Percentiles rank a stretch among this genome's conserved stretches.
These are phyloP conservation scores for Symbiodinium pilosum DNA, from an alignment of 73 alveolate genomes.

Conservation along the genomic window DNA sequence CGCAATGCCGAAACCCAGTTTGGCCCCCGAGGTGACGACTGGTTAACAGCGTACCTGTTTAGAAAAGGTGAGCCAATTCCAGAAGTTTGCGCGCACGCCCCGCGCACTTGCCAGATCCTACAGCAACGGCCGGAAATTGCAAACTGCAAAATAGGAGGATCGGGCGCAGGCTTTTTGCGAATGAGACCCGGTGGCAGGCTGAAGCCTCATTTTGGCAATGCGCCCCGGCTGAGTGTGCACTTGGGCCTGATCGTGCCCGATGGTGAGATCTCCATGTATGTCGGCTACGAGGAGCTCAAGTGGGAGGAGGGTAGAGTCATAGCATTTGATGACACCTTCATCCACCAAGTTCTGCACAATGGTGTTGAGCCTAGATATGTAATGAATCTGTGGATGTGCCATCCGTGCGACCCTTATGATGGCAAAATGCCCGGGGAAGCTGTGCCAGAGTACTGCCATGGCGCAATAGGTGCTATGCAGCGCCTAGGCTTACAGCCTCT, in stretches of 20 bases:
- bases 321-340: slow-evolving; percentile 96
- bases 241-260: slow-evolving; percentile 84
- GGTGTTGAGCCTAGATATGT: slow-evolving; percentile 86
- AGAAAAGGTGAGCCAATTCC: slow-evolving; percentile 47
- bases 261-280: slow-evolving; percentile 80
- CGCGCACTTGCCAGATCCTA: slow-evolving; percentile 53
- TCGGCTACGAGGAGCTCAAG: slow-evolving; percentile 4
- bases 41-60: slow-evolving; percentile 89
- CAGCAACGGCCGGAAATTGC: slow-evolving; percentile 62
- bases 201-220: slow-evolving; percentile 94
- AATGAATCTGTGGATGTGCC: slow-evolving; percentile 94
- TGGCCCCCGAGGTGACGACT: slow-evolving; percentile 91
- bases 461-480: slow-evolving; percentile 50
- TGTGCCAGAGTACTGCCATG: slow-evolving; percentile 69
- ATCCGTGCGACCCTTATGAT: slow-evolving; percentile 83
- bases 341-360: slow-evolving; percentile 95
- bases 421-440: not conserved
- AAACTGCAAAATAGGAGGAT: slow-evolving; percentile 31
- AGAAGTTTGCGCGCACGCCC: slow-evolving; percentile 63
- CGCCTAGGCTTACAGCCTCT: slow-evolving; percentile 62
- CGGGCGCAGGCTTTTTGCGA: slow-evolving; percentile 91
- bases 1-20: slow-evolving; percentile 92
- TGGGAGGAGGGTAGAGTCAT: slow-evolving; percentile 96
- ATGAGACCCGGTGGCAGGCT: slow-evolving; percentile 78
- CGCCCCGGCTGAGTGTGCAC: slow-evolving; percentile 87